These are phyloP conservation scores for Calonectria pseudoreteaudii DNA, from an alignment of 2,329 filamentous ascomycete species.

Conservation along the genomic window DNA sequence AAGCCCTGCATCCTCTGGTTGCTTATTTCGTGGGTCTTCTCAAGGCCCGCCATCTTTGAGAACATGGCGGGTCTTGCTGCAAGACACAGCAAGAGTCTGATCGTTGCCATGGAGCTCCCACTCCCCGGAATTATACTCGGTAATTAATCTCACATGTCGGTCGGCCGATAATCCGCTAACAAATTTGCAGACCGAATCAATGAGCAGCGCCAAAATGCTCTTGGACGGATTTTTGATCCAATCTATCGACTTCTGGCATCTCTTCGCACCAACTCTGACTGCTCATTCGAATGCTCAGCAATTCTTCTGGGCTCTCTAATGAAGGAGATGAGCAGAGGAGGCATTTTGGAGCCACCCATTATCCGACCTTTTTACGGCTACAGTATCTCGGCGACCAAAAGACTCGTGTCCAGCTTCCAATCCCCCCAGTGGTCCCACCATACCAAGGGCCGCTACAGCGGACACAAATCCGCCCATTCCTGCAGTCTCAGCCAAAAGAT, in stretches of 20 bases:
- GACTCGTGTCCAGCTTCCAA: not conserved
- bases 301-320: constrained; percentile 33
- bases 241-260: constrained; percentile 7
- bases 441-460: not conserved
- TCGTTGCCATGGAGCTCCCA: constrained; percentile 13
- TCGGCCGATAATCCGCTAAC: not conserved
- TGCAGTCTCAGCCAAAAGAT: not conserved
- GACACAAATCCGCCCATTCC: not conserved
- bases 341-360: constrained; percentile 1
- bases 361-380: constrained; percentile 1
- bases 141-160: not conserved
- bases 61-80: constrained; percentile 22
- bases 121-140: not conserved
- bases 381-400: not conserved
- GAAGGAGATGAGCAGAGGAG: constrained; percentile 15
- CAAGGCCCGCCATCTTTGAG: not conserved
- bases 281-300: constrained; percentile 29
- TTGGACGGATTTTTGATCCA: not conserved
- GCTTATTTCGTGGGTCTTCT: constrained; percentile 33
- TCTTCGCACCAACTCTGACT: not conserved
- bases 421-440: not conserved
- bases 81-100: not conserved
- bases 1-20: constrained; percentile 23
- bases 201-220: not conserved
- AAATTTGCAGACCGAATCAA: constrained; percentile 12